Conservation (phyloP, 129 eudicot species). For the Oenanthe sinensis region DNA sequence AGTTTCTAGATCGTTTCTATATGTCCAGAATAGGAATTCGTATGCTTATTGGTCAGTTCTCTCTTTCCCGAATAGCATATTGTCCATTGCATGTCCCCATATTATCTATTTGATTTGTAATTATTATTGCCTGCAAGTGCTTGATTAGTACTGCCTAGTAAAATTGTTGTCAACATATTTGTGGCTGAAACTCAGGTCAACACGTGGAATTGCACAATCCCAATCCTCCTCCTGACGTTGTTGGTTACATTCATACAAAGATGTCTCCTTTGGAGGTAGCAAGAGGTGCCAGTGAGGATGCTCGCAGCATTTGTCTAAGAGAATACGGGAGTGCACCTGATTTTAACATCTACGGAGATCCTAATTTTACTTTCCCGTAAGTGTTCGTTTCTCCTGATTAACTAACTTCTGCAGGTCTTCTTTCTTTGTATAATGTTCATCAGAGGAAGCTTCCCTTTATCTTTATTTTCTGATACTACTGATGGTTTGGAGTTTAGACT, state of each 20-base stretch:
- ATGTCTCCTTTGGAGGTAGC: constrained; percentile 94
- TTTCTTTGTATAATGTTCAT: background rate
- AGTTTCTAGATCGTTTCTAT: constrained; percentile 92
- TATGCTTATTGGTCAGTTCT: constrained; percentile 82
- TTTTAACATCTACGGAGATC: constrained; percentile 78
- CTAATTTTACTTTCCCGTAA: constrained; percentile 85
- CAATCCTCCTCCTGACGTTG: constrained; percentile 63
- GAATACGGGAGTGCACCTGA: constrained; percentile 95
- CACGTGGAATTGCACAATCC: constrained; percentile 94
- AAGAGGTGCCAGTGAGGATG: constrained; percentile 87
- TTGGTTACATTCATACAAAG: constrained; percentile 85
- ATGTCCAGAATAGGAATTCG: constrained; percentile 97
- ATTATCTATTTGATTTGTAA: background rate
- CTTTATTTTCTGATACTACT: background rate
- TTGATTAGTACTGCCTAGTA: constrained; percentile 4
- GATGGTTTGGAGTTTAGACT: background rate
- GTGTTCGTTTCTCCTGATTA: constrained; percentile 16
- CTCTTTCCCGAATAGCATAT: background rate
- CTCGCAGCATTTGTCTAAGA: constrained; percentile 72
- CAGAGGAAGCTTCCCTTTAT: background rate
- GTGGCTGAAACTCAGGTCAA: constrained; percentile 53
- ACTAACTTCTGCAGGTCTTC: background rate
- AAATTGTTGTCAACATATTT: constrained; percentile 17
- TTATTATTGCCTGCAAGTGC: background rate
- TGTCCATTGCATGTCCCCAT: background rate